A percentile compares a stretch with the other conserved stretches of the same genome.
Conservation (phyloP, 352 stramenopile species). For the Globisporangium ultimum region DNA sequence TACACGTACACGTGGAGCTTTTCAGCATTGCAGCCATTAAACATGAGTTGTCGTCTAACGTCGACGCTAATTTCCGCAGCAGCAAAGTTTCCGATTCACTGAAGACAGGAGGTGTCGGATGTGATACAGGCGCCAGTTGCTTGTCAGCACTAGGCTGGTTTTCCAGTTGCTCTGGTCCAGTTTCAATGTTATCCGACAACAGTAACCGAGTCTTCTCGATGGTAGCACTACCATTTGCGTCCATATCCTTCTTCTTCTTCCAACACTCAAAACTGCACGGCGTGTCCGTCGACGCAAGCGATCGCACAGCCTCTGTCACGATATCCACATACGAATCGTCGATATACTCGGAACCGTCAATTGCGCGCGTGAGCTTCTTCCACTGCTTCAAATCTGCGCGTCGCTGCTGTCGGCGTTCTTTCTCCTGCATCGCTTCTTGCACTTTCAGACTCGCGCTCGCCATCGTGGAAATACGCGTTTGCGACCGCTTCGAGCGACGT, state of each 20-base stretch:
- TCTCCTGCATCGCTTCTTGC: conserved; percentile 62
- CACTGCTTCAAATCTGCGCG: conserved; percentile 21
- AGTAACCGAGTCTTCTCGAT: background rate
- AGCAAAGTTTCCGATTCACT: conserved; percentile 38
- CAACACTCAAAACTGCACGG: conserved; percentile 42
- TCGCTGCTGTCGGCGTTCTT: conserved; percentile 26
- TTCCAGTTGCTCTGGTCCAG: background rate
- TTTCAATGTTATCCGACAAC: no score
- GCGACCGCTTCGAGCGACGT: conserved; percentile 53
- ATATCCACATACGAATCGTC: conserved; percentile 54
- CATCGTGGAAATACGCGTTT: conserved; percentile 57
- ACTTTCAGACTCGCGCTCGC: conserved; percentile 53
- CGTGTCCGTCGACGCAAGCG: conserved; percentile 12
- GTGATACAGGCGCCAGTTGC: background rate
- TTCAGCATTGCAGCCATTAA: conserved; percentile 38
- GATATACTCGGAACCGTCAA: conserved; percentile 65
- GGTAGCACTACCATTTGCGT: background rate
- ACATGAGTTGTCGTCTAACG: conserved; percentile 40
- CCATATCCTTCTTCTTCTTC: conserved; percentile 15
- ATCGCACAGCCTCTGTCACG: conserved; percentile 23
- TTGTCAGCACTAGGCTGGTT: background rate
- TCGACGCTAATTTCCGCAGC: conserved; percentile 42
- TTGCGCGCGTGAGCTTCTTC: conserved; percentile 35
- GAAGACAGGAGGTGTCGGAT: conserved; percentile 1
- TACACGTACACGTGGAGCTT: conserved; percentile 30